Base-by-base conservation (phyloP, 2,329 filamentous ascomycete species). In the Pseudogymnoascus sp. region DNA sequence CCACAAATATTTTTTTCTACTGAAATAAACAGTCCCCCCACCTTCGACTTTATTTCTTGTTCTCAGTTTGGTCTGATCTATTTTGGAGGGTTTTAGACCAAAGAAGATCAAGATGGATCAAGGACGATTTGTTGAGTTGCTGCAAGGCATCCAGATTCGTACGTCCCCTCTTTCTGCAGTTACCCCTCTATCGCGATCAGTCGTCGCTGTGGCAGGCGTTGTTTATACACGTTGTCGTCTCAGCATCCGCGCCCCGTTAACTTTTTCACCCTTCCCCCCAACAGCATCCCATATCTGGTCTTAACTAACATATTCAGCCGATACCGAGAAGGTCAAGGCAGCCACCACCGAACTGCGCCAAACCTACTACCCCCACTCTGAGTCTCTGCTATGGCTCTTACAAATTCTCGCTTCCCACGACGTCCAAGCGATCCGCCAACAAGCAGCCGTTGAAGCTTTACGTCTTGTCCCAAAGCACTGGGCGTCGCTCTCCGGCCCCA, bases 321-420 rank as follows among this genome's bases (percentile, higher is more conserved):
- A 96, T 78, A 96, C 92, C 69, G 87, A 90, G 70, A 87, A 88
- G 77, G 88, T 96, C 77, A 96, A 97, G 84, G 86, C 89, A 69
- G 91, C 93, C 67, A 99, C 93, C 17, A 86, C 89, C 64, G 87
- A 92, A 72, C 86, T 97, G 65, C 93, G 96, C 78, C 95, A 96
- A 77, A 90, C 90, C 78, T 97, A 91, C 82, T 97, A 96, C 81
- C 88, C 86, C 72, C 85, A 91, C 70, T 89, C 93, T 40, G 85
- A 92, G 72, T 91, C 91, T 15, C 86, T 97, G 64, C 83, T 93
- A 63, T 86, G 90, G 71, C 88, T 97, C 67, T 85, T 97, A 69
- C 91, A 97, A 78, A 87, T 97, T 72, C 83, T 96, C 70, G 89
- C 91, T 70, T 90, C 88, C 64, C 88, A 96, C 76, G 81, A 87